Evolutionary conservation across 2,329 filamentous ascomycete species (phyloP).

Genomic region (Talaromyces sp.): DNA sequence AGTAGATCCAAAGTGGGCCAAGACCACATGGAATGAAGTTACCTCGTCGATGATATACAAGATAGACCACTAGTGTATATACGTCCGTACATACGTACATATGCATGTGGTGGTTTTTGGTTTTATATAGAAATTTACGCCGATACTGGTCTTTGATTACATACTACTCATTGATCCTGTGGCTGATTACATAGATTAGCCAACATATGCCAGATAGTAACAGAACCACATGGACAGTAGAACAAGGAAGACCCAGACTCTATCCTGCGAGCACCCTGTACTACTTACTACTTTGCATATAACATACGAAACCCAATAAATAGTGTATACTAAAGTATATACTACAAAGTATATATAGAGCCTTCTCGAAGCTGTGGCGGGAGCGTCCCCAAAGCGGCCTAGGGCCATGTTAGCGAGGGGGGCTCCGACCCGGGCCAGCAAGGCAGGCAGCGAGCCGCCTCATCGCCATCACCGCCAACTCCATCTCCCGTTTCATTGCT

Average conservation of each 20-base stretch:
- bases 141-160: background rate
- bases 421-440: background rate
- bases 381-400: conserved; percentile 1
- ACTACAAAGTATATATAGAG: background rate
- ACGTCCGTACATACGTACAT: background rate
- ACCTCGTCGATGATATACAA: background rate
- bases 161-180: background rate
- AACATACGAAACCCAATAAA: background rate
- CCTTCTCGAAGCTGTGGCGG: background rate
- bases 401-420: conserved; percentile 12
- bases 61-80: background rate
- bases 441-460: conserved; percentile 6
- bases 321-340: background rate
- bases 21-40: background rate
- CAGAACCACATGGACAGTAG: background rate
- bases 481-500: background rate
- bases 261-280: background rate
- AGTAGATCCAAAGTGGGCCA: background rate
- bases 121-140: no score
- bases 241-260: background rate
- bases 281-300: background rate
- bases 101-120: background rate
- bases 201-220: background rate
- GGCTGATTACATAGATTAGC: background rate
- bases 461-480: conserved; percentile 8